Conservation (phyloP, 495 filamentous ascomycete species). For the Lophiostoma macrostomum region DNA sequence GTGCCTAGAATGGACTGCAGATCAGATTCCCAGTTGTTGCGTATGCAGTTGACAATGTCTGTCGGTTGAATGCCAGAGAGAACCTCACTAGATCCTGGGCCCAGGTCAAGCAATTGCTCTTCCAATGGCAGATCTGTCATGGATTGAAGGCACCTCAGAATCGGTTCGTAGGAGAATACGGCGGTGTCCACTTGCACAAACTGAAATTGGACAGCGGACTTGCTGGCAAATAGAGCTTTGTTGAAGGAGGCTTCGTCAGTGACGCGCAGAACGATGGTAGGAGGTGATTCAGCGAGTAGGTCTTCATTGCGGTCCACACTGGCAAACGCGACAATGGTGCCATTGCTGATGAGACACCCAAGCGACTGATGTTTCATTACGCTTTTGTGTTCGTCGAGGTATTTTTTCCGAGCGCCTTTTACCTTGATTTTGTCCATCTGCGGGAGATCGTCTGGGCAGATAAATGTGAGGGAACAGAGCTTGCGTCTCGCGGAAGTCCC, state of each 20-base stretch:
- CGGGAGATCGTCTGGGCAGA: constrained; percentile 47
- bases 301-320: constrained; percentile 59
- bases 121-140: constrained; percentile 53
- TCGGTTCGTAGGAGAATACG: constrained; percentile 70
- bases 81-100: constrained; percentile 25
- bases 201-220: constrained; percentile 41
- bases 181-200: constrained; percentile 62
- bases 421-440: constrained; percentile 37
- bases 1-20: constrained; percentile 38
- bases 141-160: constrained; percentile 59
- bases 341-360: constrained; percentile 54
- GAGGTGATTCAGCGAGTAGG: constrained; percentile 45
- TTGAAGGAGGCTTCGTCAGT: constrained; percentile 44
- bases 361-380: constrained; percentile 60
- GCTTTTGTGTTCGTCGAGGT: constrained; percentile 47
- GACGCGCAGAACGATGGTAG: constrained; percentile 55
- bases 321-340: constrained; percentile 59
- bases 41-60: constrained; percentile 31
- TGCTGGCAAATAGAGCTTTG: constrained; percentile 44
- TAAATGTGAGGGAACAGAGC: constrained; percentile 18
- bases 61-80: constrained; percentile 32
- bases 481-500: constrained; percentile 18
- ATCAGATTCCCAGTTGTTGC: constrained; percentile 23
- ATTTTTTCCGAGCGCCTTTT: constrained; percentile 44
- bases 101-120: constrained; percentile 48